Conservation (phyloP, 129 eudicot species). For the Erigeron canadensis region DNA sequence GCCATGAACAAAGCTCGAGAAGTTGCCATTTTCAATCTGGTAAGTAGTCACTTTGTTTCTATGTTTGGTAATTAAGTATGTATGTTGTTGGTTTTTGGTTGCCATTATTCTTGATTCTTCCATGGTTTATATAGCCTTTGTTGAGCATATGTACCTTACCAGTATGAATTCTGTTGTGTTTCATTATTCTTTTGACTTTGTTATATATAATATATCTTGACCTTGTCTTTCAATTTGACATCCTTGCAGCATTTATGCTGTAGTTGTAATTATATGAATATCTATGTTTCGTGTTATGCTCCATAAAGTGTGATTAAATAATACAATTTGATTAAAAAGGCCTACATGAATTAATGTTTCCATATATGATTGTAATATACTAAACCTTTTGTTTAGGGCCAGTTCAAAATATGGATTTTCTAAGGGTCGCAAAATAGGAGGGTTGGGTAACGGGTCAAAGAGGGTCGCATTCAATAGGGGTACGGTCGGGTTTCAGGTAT, state of each 20-base stretch:
- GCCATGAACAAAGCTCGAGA: conserved; percentile 20
- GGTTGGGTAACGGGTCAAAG: not conserved
- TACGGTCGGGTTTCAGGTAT: too few species aligned
- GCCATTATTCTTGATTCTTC: not conserved
- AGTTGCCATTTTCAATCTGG: conserved; percentile 26
- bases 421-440: not conserved
- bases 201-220: conserved; percentile 7
- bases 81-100: conserved; percentile 1
- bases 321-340: not conserved
- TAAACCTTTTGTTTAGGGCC: not conserved
- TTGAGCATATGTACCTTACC: conserved; percentile 13
- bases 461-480: too few species aligned
- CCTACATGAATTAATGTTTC: not conserved
- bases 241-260: conserved; percentile 1
- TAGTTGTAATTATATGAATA: not conserved
- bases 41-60: not conserved
- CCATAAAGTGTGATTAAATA: not conserved
- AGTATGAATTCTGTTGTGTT: not conserved
- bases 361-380: not conserved
- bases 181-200: conserved; percentile 6
- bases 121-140: conserved; percentile 15
- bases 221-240: conserved; percentile 17
- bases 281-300: not conserved
- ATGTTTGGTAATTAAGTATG: not conserved
- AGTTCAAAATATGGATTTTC: not conserved